phyloP scores from a whole-genome alignment of 1,284 basidiomycete genomes.

The Cryptococcus depauperatus region DNA sequence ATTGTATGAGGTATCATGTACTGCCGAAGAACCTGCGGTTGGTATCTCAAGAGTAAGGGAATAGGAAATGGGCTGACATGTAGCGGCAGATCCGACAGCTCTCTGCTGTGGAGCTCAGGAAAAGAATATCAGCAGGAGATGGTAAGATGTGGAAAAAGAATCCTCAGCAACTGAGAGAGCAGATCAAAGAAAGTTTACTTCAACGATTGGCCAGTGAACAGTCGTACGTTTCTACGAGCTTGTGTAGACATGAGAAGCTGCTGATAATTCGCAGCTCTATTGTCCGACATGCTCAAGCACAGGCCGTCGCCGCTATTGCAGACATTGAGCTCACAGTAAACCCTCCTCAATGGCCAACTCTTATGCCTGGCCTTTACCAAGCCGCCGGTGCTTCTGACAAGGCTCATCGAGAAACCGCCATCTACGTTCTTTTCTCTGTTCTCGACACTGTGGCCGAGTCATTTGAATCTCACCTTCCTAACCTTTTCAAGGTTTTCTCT shows the following conservation, averaged over 20 bases:
- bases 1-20: slow-evolving; percentile 79
- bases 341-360: slow-evolving; percentile 65
- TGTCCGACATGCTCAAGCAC: slow-evolving; percentile 81
- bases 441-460: slow-evolving; percentile 87
- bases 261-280: slow-evolving; percentile 54
- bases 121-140: slow-evolving; percentile 74
- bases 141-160: slow-evolving; percentile 78
- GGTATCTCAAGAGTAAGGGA: slow-evolving; percentile 21
- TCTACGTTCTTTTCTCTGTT: slow-evolving; percentile 85
- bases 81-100: slow-evolving; percentile 78
- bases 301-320: slow-evolving; percentile 89
- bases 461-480: slow-evolving; percentile 67
- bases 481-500: slow-evolving; percentile 75
- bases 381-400: slow-evolving; percentile 64
- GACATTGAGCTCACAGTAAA: slow-evolving; percentile 74
- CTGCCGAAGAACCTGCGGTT: slow-evolving; percentile 61
- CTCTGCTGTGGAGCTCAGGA: slow-evolving; percentile 94
- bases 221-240: slow-evolving; percentile 51
- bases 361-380: slow-evolving; percentile 80
- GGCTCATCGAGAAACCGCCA: slow-evolving; percentile 78
- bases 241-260: background rate
- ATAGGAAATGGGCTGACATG: background rate
- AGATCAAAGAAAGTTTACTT: slow-evolving; percentile 81
- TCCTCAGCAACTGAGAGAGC: slow-evolving; percentile 60
- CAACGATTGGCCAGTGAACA: slow-evolving; percentile 70